Percentiles rank a stretch among this genome's conserved stretches.
Evolutionary conservation across 2,329 filamentous ascomycete genomes (phyloP).

Genomic region (Graphilbum ipis-grandicollis): DNA sequence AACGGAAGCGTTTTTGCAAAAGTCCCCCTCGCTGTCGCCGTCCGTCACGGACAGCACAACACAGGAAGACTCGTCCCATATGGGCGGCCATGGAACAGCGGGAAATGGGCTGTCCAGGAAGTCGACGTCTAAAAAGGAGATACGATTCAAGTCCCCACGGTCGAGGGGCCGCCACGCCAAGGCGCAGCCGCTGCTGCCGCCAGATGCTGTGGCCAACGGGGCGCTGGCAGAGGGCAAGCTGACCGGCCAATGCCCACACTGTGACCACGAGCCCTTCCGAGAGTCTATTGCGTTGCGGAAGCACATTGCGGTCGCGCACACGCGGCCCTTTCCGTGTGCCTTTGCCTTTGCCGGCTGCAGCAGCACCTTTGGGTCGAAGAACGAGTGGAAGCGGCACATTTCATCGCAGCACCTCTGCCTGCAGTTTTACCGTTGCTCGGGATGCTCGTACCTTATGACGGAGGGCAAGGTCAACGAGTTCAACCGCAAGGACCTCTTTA

Average conservation of each 20-base stretch:
- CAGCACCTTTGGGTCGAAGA: conserved; percentile 79
- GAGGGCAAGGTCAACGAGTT: conserved; percentile 53
- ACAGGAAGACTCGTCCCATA: too few relatives aligned
- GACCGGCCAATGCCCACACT: conserved; percentile 31
- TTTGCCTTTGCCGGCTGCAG: conserved; percentile 71
- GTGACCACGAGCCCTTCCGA: conserved; percentile 48
- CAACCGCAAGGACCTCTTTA: conserved; percentile 91
- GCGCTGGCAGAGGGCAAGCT: background rate
- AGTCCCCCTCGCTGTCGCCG: too few relatives aligned
- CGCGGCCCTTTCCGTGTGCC: conserved; percentile 65
- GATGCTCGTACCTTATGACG: conserved; percentile 33
- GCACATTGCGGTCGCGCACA: conserved; percentile 51
- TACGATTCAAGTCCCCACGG: too few relatives aligned
- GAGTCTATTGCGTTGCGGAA: conserved; percentile 49
- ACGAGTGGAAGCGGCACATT: conserved; percentile 96
- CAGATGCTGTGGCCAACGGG: too few relatives aligned
- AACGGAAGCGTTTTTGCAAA: too few relatives aligned
- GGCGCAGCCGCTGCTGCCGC: background rate
- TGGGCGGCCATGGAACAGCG: too few relatives aligned
- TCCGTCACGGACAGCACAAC: too few relatives aligned
- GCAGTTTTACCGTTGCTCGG: conserved; percentile 46
- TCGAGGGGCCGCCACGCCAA: conserved; percentile 1
- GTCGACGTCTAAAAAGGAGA: too few relatives aligned
- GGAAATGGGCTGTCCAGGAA: too few relatives aligned
- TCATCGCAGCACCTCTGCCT: conserved; percentile 71